A percentile compares a stretch with the other conserved stretches of the same genome.
Conservation (phyloP, 139 green algal species). For the Tetratostichococcus sp. region DNA sequence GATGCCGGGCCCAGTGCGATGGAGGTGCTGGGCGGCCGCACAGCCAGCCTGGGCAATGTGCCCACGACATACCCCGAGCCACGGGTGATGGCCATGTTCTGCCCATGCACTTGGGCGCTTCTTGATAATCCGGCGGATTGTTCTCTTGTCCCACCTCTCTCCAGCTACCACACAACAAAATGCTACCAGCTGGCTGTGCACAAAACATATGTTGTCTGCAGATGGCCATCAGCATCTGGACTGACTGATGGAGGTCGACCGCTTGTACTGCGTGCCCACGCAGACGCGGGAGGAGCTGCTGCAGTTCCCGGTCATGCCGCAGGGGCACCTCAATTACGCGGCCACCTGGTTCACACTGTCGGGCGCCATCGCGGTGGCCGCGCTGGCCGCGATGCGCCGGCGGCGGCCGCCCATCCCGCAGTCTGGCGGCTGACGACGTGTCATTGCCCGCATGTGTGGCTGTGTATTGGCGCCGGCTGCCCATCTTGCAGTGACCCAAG, state of each 20-base stretch:
- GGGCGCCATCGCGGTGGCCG: conserved; percentile 26
- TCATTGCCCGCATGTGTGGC: too few species aligned
- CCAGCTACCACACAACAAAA: too few species aligned
- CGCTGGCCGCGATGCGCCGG: conserved; percentile 23
- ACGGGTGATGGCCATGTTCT: neutral
- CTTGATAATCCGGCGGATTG: too few species aligned
- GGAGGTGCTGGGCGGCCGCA: conserved; percentile 26
- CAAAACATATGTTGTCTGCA: too few species aligned
- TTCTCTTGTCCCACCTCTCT: too few species aligned
- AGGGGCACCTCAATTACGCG: conserved; percentile 70
- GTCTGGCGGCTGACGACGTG: too few species aligned
- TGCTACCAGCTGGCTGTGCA: too few species aligned
- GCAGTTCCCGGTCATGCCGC: conserved; percentile 53
- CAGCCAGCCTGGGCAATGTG: neutral
- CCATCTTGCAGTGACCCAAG: too few species aligned
- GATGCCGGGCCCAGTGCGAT: conserved; percentile 18
- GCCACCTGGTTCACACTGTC: conserved; percentile 55
- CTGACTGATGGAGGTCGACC: too few species aligned
- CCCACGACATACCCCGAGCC: neutral
- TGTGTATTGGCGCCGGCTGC: too few species aligned
- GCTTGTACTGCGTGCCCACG: conserved; percentile 44
- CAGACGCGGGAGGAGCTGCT: conserved; percentile 44
- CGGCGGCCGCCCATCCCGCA: neutral
- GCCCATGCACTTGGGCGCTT: too few species aligned
- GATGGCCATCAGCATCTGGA: too few species aligned